Base-by-base conservation (phyloP, 148 eudicot genomes). In the Limonium bicolor region DNA sequence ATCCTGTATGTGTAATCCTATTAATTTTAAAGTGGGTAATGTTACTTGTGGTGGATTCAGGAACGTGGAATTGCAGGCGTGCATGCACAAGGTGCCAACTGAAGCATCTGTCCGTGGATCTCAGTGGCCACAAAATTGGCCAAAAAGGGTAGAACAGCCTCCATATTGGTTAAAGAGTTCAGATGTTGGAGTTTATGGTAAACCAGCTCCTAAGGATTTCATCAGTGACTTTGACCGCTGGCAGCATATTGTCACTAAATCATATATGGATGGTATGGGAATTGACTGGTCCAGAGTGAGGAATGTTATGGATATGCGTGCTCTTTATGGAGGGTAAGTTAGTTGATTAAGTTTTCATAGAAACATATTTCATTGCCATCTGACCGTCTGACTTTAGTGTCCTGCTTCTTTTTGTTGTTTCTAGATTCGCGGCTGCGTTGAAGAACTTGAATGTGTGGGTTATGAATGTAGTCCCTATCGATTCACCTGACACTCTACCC, bases 281-380 rank as follows among this genome's bases (percentile, higher is more conserved):
- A 67, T 80, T 8, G 64, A 55, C 43, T 80, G 84, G 90, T 55
- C 77, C 54, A 46, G 64, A 5, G 70, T 80, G 36, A 73, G 90
- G 61, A 80, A 80, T 59, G 76, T 73, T 51, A 80, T 80, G 90
- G 90, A 80, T 67, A 80, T 76, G 90, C 73, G 59, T 46, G 80
- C 90, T 56, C 41, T 68, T 28, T 80, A 80, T 53, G 90, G 90
- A 68, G 90, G 90, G 90, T 80, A 68, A 61, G 65, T 39, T n/a
- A n/a, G n/a, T n/a, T n/a, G n/a, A n/a, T n/a, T n/a, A n/a, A n/a
- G n/a, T n/a, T n/a, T n/a, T n/a, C n/a, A n/a, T n/a, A n/a, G n/a
- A n/a, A n/a, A n/a, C n/a, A n/a, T n/a, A n/a, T n/a, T n/a, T n/a
- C n/a, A n/a, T n/a, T n/a, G n/a, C n/a, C n/a, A n/a, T n/a, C n/a